Percentiles rank a stretch among this genome's conserved stretches.
phyloP scores from a whole-genome alignment of 805 yeast genomes.

The Tetrapisispora iriomotensis region DNA sequence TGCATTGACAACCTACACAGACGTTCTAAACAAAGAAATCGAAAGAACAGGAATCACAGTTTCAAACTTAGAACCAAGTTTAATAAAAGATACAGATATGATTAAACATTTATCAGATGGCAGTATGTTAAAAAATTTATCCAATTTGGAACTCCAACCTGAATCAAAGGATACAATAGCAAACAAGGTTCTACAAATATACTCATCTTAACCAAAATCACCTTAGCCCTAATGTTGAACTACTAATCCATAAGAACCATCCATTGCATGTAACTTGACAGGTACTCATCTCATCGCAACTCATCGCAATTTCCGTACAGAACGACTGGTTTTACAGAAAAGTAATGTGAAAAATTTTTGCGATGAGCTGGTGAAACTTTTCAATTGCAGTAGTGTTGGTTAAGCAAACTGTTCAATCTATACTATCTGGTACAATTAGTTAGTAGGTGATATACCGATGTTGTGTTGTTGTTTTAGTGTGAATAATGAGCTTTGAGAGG shows the following conservation, averaged over 20 bases:
- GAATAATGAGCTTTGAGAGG: too few species aligned
- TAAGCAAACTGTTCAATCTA: not conserved
- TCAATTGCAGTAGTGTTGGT: not conserved
- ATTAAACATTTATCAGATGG: conserved; percentile 5
- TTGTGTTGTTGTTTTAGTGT: too few species aligned
- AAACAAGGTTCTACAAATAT: not conserved
- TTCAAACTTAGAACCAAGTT: conserved; percentile 14
- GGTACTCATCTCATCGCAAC: too few species aligned
- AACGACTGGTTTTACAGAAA: too few species aligned
- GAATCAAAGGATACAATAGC: not conserved
- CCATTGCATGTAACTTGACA: too few species aligned
- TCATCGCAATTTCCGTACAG: too few species aligned
- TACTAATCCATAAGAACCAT: too few species aligned
- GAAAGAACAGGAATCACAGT: conserved; percentile 13
- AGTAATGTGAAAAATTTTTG: conserved; percentile 3
- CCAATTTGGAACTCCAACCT: not conserved
- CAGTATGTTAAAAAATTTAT: not conserved
- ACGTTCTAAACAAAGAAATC: conserved; percentile 17
- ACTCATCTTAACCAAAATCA: too few species aligned
- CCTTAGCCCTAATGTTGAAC: too few species aligned
- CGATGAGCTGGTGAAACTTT: not conserved
- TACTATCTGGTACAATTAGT: too few species aligned
- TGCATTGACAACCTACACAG: conserved; percentile 20
- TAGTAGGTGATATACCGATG: too few species aligned
- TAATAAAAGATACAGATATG: conserved; percentile 25